phyloP scores from a whole-genome alignment of 176 grass and related monocot genomes.

The Rhynchospora tenuis region DNA sequence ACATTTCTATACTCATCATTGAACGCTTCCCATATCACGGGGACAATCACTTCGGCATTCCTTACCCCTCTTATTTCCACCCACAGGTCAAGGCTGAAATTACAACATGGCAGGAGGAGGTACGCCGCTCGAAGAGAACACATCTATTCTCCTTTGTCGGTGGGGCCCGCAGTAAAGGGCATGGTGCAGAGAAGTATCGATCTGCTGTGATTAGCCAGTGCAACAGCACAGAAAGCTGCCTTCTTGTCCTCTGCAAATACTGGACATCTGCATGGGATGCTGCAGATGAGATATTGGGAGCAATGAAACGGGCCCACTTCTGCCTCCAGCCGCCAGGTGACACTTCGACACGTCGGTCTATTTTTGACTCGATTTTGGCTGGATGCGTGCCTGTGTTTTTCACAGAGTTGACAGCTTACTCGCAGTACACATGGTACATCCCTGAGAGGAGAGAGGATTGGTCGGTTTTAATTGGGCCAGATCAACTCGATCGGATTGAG shows the following conservation, averaged over 20 bases:
- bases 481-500: no score
- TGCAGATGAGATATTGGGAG: neutral
- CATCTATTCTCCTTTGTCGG: conserved; percentile 28
- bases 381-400: no score
- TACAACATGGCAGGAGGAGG: conserved; percentile 27
- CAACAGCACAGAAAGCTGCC: conserved; percentile 3
- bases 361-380: no score
- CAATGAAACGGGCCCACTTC: conserved; percentile 42
- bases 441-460: no score
- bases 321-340: conserved; percentile 39
- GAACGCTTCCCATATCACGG: conserved; percentile 4
- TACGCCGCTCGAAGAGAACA: conserved; percentile 3
- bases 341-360: no score
- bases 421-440: no score
- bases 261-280: neutral
- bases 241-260: conserved; percentile 14
- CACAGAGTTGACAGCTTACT: no score
- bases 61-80: conserved; percentile 45
- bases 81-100: conserved; percentile 19
- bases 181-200: neutral
- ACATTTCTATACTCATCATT: conserved; percentile 30
- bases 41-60: conserved; percentile 30
- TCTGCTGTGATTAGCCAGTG: conserved; percentile 20
- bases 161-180: neutral
- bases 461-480: no score